phyloP scores from a whole-genome alignment of 306 rosid species.

The Castanea mollissima region DNA sequence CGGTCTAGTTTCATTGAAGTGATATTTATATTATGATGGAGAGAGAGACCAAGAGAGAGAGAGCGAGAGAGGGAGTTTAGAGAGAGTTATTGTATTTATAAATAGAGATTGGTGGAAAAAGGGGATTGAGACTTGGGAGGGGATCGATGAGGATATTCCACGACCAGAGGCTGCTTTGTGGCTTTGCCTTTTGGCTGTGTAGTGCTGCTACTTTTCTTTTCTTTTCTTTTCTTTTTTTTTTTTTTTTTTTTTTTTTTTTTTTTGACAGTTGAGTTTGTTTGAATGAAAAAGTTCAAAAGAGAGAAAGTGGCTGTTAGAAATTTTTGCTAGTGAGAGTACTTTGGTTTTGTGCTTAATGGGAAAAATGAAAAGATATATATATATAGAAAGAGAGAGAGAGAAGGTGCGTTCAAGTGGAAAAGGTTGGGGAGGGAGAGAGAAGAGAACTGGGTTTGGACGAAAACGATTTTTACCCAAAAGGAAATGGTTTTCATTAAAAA shows the following conservation, averaged over 20 bases:
- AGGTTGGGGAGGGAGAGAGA: not conserved
- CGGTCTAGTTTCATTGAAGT: constrained; percentile 54
- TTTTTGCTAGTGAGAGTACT: no score
- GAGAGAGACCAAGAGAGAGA: not conserved
- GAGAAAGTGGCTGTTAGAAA: not conserved
- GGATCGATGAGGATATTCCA: constrained; percentile 54
- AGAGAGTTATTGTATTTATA: not conserved
- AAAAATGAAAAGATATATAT: not conserved
- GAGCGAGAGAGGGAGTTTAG: not conserved
- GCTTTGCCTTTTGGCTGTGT: constrained; percentile 4
- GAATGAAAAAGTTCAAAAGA: not conserved
- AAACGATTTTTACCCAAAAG: not conserved
- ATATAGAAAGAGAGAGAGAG: not conserved
- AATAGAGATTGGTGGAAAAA: no score
- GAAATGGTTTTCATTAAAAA: no score
- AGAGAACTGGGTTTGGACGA: not conserved
- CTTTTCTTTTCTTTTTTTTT: not conserved
- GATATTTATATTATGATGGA: not conserved
- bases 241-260: not conserved
- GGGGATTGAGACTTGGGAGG: not conserved
- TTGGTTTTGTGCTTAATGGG: not conserved
- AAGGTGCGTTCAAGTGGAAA: not conserved
- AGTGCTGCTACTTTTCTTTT: not conserved
- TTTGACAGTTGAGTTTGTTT: constrained; percentile 1
- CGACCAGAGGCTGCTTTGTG: not conserved